Base-by-base conservation (phyloP, 257 asterid species). In the Knoxia roxburghii region DNA sequence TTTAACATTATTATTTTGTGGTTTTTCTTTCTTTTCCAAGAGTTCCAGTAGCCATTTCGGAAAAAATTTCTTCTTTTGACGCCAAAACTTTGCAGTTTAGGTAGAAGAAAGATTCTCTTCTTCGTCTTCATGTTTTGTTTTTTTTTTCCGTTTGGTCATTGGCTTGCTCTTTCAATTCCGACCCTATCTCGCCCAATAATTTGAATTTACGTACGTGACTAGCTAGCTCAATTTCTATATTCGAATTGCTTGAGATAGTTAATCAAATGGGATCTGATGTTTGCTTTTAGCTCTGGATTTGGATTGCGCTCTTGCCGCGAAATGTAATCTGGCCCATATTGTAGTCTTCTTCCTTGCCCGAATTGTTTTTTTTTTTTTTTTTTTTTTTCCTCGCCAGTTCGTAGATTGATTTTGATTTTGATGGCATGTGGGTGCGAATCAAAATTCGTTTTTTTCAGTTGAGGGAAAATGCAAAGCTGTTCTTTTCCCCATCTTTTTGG, bases 71-170 rank as follows among this genome's bases (percentile, higher is more conserved):
- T 37, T 71, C 78, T 52, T 27, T 24, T 46, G 60, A 29, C 66
- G 56, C 52, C 67, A 33, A 32, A 17, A 57, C 48, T 37, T 35
- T 30, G 70, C 60, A 27, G 58, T 29, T 18, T 35, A 64, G 39
- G 43, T 75, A 78, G 75, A 61, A 20, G 72, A 73, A 74, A 66
- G 68, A 66, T 68, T 50, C 20, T 57, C 35, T 59, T 32, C 63
- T 57, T 57, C 63, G 15, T 57, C 64, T 50, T 59, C 69, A 11
- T 57, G 15, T 15, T 24, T 13, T 13, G 5, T 24, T 29, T 29
- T 13, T 18, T 57, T 21, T n/a, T 15, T 60, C 41, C 57, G 23
- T 49, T 32, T 32, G 30, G 4, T 12, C 33, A 14, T 56, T 53
- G 56, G 43, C 29, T 61, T 41, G 37, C 41, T 23, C 21, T 48